Evolutionary conservation across 1,139 yeast genomes (phyloP).

Genomic region (Zygoascus sp.): DNA sequence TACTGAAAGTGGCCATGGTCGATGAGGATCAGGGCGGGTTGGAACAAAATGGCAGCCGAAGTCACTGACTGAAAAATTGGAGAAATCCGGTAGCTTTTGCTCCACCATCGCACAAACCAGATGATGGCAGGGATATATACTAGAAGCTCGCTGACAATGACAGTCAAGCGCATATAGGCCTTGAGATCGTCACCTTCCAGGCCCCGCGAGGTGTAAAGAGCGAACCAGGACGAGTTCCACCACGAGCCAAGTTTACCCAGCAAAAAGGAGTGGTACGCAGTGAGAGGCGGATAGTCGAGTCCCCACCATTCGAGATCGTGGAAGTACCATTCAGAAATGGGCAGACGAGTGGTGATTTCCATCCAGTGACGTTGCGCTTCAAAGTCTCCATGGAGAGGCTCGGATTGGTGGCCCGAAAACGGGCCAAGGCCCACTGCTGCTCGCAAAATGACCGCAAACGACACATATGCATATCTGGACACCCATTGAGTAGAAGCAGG

Average conservation of each 20-base stretch:
- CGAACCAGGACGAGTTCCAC: conserved; percentile 66
- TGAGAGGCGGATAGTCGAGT: conserved; percentile 92
- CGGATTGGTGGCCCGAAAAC: conserved; percentile 57
- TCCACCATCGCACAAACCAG: conserved; percentile 58
- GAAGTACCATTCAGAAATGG: conserved; percentile 77
- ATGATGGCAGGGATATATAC: conserved; percentile 79
- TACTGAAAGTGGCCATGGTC: conserved; percentile 98
- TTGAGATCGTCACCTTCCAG: conserved; percentile 61
- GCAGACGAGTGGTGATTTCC: conserved; percentile 78
- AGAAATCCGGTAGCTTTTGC: conserved; percentile 36
- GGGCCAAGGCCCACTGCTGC: conserved; percentile 88
- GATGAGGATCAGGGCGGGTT: conserved; percentile 71
- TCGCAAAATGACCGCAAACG: conserved; percentile 70
- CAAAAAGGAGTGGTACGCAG: conserved; percentile 87
- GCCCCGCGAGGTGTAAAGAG: conserved; percentile 67
- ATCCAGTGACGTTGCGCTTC: conserved; percentile 99
- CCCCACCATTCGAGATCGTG: conserved; percentile 95
- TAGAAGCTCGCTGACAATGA: conserved; percentile 66
- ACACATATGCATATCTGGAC: conserved; percentile 69
- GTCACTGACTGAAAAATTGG: conserved; percentile 75
- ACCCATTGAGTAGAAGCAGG: conserved; percentile 87
- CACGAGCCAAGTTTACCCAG: conserved; percentile 65
- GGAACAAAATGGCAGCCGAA: conserved; percentile 69
- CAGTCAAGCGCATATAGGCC: conserved; percentile 79
- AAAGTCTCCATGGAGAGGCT: conserved; percentile 90